Conservation (phyloP, 441 rosid genomes). For the Arabidopsis hybrid region DNA sequence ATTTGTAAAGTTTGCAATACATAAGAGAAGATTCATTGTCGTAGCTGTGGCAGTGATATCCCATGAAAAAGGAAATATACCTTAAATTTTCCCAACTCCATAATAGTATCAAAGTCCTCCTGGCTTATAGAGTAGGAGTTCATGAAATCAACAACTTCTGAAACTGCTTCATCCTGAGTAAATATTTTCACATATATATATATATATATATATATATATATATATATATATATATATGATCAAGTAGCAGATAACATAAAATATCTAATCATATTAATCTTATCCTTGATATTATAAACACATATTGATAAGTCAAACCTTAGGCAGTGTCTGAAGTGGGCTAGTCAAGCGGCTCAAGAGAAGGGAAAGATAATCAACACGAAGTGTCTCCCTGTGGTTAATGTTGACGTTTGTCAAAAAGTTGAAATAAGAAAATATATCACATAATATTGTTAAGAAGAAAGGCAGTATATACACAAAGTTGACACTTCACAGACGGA, state of each 20-base stretch:
- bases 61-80: conserved; percentile 44
- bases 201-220: no score
- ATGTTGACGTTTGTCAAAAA: conserved; percentile 32
- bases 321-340: conserved; percentile 82
- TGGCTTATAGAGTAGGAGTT: conserved; percentile 86
- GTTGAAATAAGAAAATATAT: conserved; percentile 3
- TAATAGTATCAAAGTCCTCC: conserved; percentile 84
- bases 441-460: conserved; percentile 9
- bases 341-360: conserved; percentile 78
- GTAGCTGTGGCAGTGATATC: neutral
- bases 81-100: conserved; percentile 87
- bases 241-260: conserved; percentile 7
- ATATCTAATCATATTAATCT: conserved; percentile 11
- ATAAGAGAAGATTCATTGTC: conserved; percentile 26
- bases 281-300: neutral
- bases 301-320: conserved; percentile 58
- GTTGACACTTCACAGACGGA: conserved; percentile 24
- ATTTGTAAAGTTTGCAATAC: conserved; percentile 33
- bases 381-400: conserved; percentile 74
- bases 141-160: conserved; percentile 92
- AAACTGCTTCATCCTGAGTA: conserved; percentile 89
- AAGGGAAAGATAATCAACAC: conserved; percentile 76
- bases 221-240: conserved; percentile 27
- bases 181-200: conserved; percentile 18
- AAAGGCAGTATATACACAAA: conserved; percentile 2